A percentile compares a stretch with the other conserved stretches of the same genome.
Conservation (phyloP, 1,284 basidiomycete genomes). For the Boletellus deceptivus region DNA sequence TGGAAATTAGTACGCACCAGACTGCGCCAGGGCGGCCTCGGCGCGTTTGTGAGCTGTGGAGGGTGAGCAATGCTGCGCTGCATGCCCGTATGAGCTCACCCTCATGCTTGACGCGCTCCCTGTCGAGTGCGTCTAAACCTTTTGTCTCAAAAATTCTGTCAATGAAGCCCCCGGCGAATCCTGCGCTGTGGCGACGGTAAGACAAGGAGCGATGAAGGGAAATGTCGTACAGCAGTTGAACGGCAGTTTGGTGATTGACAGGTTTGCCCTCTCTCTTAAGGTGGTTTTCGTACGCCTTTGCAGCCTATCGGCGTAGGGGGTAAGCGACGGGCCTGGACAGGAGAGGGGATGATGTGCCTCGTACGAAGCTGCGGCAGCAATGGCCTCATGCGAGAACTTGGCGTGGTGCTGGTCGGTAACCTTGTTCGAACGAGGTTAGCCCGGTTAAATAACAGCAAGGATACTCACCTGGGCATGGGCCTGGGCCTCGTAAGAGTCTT, state of each 20-base stretch:
- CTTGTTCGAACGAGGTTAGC: slow-evolving; percentile 12
- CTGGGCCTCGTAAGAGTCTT: slow-evolving; percentile 23
- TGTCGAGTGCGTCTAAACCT: slow-evolving; percentile 20
- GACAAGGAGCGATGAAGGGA: not conserved
- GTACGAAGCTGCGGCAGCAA: slow-evolving; percentile 29
- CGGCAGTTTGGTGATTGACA: slow-evolving; percentile 22
- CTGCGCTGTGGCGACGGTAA: slow-evolving; percentile 21
- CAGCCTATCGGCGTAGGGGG: slow-evolving; percentile 17
- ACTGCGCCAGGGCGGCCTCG: slow-evolving; percentile 3
- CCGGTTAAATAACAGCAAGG: not conserved
- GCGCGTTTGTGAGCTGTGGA: slow-evolving; percentile 15
- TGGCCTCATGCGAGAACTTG: slow-evolving; percentile 28
- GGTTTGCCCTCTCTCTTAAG: slow-evolving; percentile 19
- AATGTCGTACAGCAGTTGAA: slow-evolving; percentile 25
- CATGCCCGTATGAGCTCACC: slow-evolving; percentile 19
- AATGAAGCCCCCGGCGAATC: slow-evolving; percentile 24
- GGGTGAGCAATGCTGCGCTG: not conserved
- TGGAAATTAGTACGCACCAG: slow-evolving; percentile 13
- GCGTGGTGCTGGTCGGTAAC: slow-evolving; percentile 16
- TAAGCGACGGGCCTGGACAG: not conserved
- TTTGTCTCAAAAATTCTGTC: slow-evolving; percentile 28
- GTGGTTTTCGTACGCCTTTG: slow-evolving; percentile 30
- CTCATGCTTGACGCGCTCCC: slow-evolving; percentile 11
- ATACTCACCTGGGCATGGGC: slow-evolving; percentile 18
- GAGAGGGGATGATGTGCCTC: slow-evolving; percentile 9